Conservation (phyloP, 768 basidiomycete genomes). For the Auricularia sp. region DNA sequence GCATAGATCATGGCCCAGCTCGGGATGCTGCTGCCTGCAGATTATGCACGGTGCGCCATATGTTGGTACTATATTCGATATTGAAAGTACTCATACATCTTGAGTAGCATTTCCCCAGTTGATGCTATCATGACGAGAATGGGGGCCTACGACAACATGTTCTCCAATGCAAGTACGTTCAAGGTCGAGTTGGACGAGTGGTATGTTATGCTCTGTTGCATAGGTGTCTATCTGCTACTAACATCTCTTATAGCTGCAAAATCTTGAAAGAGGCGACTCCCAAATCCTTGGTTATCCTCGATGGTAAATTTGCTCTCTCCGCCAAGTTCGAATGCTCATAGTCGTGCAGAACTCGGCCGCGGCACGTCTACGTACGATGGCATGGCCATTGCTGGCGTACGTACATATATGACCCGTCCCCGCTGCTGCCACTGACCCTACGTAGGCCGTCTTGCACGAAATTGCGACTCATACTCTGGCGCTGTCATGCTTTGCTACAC, state of each 20-base stretch:
- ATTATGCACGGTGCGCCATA: constrained; percentile 51
- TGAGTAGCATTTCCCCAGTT: constrained; percentile 65
- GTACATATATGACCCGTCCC: constrained; percentile 12
- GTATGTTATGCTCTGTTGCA: constrained; percentile 28
- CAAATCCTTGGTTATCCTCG: constrained; percentile 85
- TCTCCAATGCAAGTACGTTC: constrained; percentile 89
- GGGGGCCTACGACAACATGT: constrained; percentile 99
- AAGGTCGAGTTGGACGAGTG: constrained; percentile 98
- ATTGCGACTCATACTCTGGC: constrained; percentile 88
- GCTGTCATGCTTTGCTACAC: constrained; percentile 93
- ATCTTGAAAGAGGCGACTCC: constrained; percentile 91
- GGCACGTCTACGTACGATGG: constrained; percentile 97
- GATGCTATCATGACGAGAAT: constrained; percentile 92
- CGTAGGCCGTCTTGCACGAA: constrained; percentile 82
- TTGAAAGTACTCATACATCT: neutral
- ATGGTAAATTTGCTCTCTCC: constrained; percentile 42
- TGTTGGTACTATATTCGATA: neutral
- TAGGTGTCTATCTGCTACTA: neutral
- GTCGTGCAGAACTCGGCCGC: constrained; percentile 70
- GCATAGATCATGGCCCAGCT: constrained; percentile 81
- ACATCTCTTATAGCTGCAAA: constrained; percentile 55
- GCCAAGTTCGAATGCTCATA: constrained; percentile 3
- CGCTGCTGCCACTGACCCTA: neutral
- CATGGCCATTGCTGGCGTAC: constrained; percentile 92
- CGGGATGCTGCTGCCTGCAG: constrained; percentile 90